Conservation (phyloP, 306 rosid species). For the Purshia tridentata region DNA sequence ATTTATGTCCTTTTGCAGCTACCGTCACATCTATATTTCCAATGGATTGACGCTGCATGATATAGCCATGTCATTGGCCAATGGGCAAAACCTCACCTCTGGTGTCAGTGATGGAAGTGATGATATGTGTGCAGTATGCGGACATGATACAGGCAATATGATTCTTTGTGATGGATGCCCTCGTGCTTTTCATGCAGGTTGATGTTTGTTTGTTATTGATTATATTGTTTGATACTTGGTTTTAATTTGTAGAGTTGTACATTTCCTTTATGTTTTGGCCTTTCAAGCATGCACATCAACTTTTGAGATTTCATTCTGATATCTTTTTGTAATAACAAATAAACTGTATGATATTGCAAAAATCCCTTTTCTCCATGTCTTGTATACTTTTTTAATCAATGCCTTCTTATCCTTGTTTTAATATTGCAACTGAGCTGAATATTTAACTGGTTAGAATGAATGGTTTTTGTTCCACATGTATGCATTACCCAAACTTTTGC, state of each 20-base stretch:
- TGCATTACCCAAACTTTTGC: neutral
- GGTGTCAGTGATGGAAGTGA: constrained; percentile 97
- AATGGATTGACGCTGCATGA: constrained; percentile 96
- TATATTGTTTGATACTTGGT: neutral
- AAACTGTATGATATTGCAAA: neutral
- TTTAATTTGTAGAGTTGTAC: neutral
- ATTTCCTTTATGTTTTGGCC: neutral
- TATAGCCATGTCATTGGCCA: constrained; percentile 90
- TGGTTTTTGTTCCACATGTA: neutral
- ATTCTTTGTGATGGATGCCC: constrained; percentile 89
- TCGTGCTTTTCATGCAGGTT: constrained; percentile 92
- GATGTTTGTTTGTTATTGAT: constrained; percentile 13
- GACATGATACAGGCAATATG: constrained; percentile 78
- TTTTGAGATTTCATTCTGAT: neutral
- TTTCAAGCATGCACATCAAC: neutral
- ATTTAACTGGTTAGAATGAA: no score
- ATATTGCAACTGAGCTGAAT: neutral
- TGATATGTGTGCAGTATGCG: constrained; percentile 97
- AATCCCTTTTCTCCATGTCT: neutral
- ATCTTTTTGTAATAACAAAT: neutral
- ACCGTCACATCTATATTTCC: constrained; percentile 93
- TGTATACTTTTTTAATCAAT: neutral
- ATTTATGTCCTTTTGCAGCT: constrained; percentile 51
- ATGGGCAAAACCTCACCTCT: constrained; percentile 84
- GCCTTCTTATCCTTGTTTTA: neutral